phyloP scores from a whole-genome alignment of 495 filamentous ascomycete species.

The Aspergillus campestris region DNA sequence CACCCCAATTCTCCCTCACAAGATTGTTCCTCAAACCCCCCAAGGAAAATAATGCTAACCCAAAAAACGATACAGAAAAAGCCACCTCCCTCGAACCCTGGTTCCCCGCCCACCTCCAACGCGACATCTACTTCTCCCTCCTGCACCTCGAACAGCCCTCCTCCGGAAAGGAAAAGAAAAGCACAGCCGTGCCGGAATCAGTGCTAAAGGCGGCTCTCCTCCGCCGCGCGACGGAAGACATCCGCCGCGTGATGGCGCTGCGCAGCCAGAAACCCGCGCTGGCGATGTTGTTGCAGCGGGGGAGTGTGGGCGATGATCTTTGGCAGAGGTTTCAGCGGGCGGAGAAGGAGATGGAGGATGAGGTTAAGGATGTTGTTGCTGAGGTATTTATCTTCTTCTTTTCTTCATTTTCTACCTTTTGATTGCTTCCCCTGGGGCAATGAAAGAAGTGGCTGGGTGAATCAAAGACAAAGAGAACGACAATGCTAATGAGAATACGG shows the following conservation, averaged over 20 bases:
- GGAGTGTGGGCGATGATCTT: conserved; percentile 90
- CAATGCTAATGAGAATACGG: neutral
- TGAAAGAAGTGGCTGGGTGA: neutral
- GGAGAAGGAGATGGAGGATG: conserved; percentile 97
- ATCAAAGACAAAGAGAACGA: neutral
- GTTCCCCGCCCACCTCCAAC: conserved; percentile 83
- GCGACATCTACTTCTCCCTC: conserved; percentile 89
- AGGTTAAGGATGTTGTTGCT: conserved; percentile 83
- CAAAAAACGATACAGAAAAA: conserved; percentile 42
- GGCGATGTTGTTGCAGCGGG: conserved; percentile 71
- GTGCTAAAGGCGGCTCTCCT: conserved; percentile 86
- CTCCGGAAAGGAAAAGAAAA: conserved; percentile 55
- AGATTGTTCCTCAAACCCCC: neutral
- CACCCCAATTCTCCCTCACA: neutral
- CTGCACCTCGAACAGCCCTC: conserved; percentile 70
- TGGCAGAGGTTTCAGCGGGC: conserved; percentile 87
- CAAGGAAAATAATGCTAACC: neutral
- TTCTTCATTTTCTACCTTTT: conserved; percentile 1
- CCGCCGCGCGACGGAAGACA: conserved; percentile 82
- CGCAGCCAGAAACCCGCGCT: conserved; percentile 78
- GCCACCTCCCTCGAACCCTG: conserved; percentile 79
- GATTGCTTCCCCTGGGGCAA: neutral
- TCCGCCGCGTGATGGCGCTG: conserved; percentile 78
- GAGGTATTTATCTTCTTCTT: conserved; percentile 51
- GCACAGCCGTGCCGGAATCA: conserved; percentile 69